Percentiles rank a stretch among this genome's conserved stretches.
Evolutionary conservation across 371 early-diverging fungal genomes (phyloP).

Genomic region (Syncephalastrum racemosum): DNA sequence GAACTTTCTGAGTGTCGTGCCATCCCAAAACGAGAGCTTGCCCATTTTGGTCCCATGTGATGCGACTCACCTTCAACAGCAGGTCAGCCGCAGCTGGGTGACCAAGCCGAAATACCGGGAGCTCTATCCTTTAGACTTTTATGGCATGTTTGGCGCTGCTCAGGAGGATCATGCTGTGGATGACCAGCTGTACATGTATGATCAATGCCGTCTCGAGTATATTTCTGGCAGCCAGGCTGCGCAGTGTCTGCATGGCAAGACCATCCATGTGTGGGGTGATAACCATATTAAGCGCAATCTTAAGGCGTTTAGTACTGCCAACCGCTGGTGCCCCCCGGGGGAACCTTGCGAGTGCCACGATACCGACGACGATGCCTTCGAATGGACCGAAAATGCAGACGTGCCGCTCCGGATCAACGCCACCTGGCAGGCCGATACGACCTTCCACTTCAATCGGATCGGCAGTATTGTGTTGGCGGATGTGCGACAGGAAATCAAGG

Average conservation of each 20-base stretch:
- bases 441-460: slow-evolving; percentile 20
- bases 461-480: slow-evolving; percentile 19
- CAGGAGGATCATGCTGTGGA: slow-evolving; percentile 13
- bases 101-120: slow-evolving; percentile 10
- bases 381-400: slow-evolving; percentile 16
- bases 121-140: slow-evolving; percentile 7
- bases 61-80: background rate
- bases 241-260: slow-evolving; percentile 21
- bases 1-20: slow-evolving; percentile 20
- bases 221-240: slow-evolving; percentile 11
- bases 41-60: slow-evolving; percentile 8
- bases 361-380: slow-evolving; percentile 8
- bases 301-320: background rate
- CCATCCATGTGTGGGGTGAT: slow-evolving; percentile 39
- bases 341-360: slow-evolving; percentile 20
- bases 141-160: slow-evolving; percentile 12
- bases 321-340: background rate
- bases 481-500: slow-evolving; percentile 17
- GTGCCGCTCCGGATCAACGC: slow-evolving; percentile 7
- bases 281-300: slow-evolving; percentile 18
- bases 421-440: slow-evolving; percentile 15
- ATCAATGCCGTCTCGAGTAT: slow-evolving; percentile 17
- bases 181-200: slow-evolving; percentile 13
- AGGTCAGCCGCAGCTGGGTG: slow-evolving; percentile 22
- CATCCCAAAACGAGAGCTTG: background rate